Base-by-base conservation (phyloP, 2,329 filamentous ascomycete genomes). In the Colletotrichum destructivum region DNA sequence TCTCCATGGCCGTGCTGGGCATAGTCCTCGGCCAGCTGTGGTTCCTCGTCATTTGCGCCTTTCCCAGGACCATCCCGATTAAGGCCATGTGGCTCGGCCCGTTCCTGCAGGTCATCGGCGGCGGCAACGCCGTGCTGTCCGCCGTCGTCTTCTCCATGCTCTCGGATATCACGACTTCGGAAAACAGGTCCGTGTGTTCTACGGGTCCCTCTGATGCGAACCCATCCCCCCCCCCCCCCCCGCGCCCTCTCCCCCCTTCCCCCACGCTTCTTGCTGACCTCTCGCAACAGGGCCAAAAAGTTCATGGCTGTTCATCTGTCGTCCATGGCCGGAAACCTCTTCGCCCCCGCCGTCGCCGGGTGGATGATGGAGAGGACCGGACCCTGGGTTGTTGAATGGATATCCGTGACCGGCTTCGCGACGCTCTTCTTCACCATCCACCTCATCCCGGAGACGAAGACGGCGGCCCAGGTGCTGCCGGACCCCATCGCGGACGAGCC, bases 131-230 rank as follows among this genome's bases (percentile, higher is more conserved):
- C 4, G 79, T 81, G 8, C 61, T 79, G 1, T 40, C 66, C 0
- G 80, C 81, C 40, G 75, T 77, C 7, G 72, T 84, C 23, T 79
- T 76, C 47, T 80, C 81, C 23, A 82, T 84, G 52, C 75, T 79
- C 8, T 79, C 78, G 16, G 83, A 84, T 72, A 75, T 84, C 18
- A 78, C 81, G 0, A 78, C 79, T 1, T 80, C 83, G 46, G 78
- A 78, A 8, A 77, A 79, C 42, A 81, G 82, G 82, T 82, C 72
- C 44, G 75, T 73, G 8, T 4, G 40, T 56, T 21, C 55, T 9
- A 38, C 35, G 9, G 35, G 35, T 38, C 47, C 9, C 16, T 23
- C 46, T 35, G 6, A 35, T n/a, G 4, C 31, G 7, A 31, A 1
- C 13, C 23, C 38, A n/a, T n/a, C n/a, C n/a, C n/a, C n/a, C n/a